phyloP scores from a whole-genome alignment of 163 green algal genomes.

The Prototheca wickerhamii region DNA sequence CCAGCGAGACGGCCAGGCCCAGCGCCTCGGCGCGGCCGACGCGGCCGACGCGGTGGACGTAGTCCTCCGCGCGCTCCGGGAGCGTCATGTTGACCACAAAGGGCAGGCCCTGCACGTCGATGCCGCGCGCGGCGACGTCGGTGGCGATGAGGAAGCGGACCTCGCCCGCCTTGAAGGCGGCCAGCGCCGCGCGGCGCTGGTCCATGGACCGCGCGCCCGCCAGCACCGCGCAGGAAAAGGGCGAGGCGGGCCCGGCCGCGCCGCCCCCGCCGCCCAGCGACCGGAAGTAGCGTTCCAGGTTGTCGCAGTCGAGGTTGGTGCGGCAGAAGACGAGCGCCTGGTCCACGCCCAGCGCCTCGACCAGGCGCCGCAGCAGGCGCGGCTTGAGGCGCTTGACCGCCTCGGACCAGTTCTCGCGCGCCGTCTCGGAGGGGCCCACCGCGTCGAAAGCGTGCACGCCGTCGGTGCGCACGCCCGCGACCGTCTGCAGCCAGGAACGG shows the following conservation, averaged over 20 bases:
- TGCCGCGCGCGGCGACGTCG: constrained; percentile 74
- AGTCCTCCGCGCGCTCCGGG: constrained; percentile 80
- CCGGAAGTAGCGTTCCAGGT: constrained; percentile 70
- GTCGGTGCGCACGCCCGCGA: constrained; percentile 50
- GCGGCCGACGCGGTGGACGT: constrained; percentile 76
- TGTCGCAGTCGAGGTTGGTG: constrained; percentile 83
- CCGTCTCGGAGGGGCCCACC: too few relatives aligned
- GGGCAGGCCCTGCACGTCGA: constrained; percentile 59
- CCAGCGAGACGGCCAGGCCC: constrained; percentile 71
- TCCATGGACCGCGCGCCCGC: constrained; percentile 46
- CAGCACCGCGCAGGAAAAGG: constrained; percentile 75
- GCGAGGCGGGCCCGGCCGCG: constrained; percentile 55
- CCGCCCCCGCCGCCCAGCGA: constrained; percentile 17
- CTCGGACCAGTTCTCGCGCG: constrained; percentile 46
- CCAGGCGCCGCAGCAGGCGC: constrained; percentile 55
- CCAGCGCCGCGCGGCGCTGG: constrained; percentile 51
- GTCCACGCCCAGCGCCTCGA: constrained; percentile 56
- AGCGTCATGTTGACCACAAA: constrained; percentile 88
- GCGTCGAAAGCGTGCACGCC: constrained; percentile 44
- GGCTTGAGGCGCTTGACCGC: constrained; percentile 74
- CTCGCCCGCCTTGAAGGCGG: constrained; percentile 69
- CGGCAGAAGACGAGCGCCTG: constrained; percentile 68
- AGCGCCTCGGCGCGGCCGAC: constrained; percentile 66
- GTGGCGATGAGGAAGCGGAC: constrained; percentile 80
- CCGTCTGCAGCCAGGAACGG: constrained; percentile 58